phyloP scores from a whole-genome alignment of 148 eudicot species.

The Arctostaphylos glauca region DNA sequence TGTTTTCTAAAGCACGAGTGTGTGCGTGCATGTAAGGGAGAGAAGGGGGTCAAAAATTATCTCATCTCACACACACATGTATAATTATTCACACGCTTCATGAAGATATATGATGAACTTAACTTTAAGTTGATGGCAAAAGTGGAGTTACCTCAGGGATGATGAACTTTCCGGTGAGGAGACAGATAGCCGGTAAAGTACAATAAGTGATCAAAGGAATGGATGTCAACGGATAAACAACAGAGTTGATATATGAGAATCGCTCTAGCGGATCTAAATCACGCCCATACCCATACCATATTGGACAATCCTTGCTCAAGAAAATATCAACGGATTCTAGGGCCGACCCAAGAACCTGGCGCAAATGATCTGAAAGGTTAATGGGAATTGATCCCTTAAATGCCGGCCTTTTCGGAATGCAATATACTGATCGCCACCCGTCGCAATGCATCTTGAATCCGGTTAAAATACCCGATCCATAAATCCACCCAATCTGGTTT shows the following conservation, averaged over 20 bases:
- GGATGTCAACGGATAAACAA: constrained; percentile 77
- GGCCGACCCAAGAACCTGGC: constrained; percentile 82
- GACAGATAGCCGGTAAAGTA: constrained; percentile 71
- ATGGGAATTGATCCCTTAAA: constrained; percentile 85
- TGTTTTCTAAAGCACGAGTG: too few species aligned
- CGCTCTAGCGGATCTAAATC: constrained; percentile 69
- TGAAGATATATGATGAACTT: neutral
- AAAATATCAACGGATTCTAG: constrained; percentile 75
- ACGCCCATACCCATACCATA: constrained; percentile 67
- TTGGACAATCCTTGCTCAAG: constrained; percentile 68
- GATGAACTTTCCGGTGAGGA: constrained; percentile 68
- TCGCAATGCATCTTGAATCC: constrained; percentile 84
- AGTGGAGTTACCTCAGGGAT: constrained; percentile 59
- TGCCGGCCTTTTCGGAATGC: constrained; percentile 66
- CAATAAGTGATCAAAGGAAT: constrained; percentile 66
- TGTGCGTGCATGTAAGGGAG: too few species aligned
- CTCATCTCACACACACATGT: too few species aligned
- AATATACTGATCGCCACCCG: constrained; percentile 76
- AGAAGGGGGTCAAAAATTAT: too few species aligned
- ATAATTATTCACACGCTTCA: neutral
- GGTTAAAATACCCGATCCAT: constrained; percentile 75
- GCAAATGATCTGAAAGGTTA: constrained; percentile 74
- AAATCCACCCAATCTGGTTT: constrained; percentile 71
- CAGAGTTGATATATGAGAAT: constrained; percentile 68
- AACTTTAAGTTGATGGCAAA: neutral